Base-by-base conservation (phyloP, 2,329 filamentous ascomycete genomes). In the Colletotrichum liaoningense region DNA sequence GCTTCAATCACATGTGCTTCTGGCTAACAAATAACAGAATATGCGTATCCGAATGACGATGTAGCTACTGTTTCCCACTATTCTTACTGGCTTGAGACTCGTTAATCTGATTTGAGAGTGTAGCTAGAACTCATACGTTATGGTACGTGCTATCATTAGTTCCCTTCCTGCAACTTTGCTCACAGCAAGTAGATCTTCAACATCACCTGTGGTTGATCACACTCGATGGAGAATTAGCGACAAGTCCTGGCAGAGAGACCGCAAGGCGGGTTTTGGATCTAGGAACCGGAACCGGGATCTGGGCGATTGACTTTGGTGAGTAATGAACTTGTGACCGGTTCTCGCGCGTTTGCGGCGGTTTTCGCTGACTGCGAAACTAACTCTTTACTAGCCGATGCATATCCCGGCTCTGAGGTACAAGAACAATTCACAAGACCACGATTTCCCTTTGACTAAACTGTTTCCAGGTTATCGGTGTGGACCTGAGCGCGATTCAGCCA, bases 251-350 rank as follows among this genome's bases (percentile, higher is more conserved):
- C 5, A 73, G 72, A 11, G 69, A 79, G 8, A 77, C 74, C 1
- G 63, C 80, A 7, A 64, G 72, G 9, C 79, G 78, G 5, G 79
- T 84, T 6, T 78, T 88, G 2, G 87, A 88, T 77, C 74, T 86
- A 42, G 86, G 86, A n/a, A 87, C 85, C 1, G 86, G 86, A 0
- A 88, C 86, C 11, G 86, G 86, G 9, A 77, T 81, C 8, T 85
- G 83, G 83, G 81, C 82, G 2, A 83, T 88, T 4, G 86, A 88
- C 64, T 83, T 87, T 75, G 85, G 79, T 78, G 28, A 57, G 28
- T 26, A 3, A n/a, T 42, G 38, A 19, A 19, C 5, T 9, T 5
- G 24, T 12, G 5, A 1, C 9, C 5, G 14, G 33, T 35, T 35
- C 33, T 12, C 4, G 4, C 1, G 33, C 33, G 4, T 35, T 35